A percentile compares a stretch with the other conserved stretches of the same genome.
These are phyloP conservation scores for Lithohypha guttulata DNA, from an alignment of 2,329 filamentous ascomycete species.

Conservation along the genomic window DNA sequence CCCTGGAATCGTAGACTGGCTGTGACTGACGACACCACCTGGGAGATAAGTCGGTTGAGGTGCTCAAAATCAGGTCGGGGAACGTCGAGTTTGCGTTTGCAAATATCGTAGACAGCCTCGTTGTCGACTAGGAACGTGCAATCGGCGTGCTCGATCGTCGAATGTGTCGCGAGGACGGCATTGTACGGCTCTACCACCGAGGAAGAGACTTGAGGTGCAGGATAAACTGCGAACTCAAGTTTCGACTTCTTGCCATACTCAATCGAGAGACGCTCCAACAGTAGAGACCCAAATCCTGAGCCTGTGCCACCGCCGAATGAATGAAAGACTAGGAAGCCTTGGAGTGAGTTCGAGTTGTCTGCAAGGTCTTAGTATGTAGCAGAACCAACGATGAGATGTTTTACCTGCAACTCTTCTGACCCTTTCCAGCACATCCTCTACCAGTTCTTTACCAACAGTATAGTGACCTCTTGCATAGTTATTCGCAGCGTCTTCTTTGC, in stretches of 20 bases:
- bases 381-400: not conserved
- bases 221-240: slow-evolving; percentile 57
- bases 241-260: slow-evolving; percentile 61
- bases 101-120: slow-evolving; percentile 59
- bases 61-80: slow-evolving; percentile 54
- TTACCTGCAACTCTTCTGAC: slow-evolving; percentile 53
- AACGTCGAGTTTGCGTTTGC: slow-evolving; percentile 53
- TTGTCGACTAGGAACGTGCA: slow-evolving; percentile 61
- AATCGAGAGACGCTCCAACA: slow-evolving; percentile 52
- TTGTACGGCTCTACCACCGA: slow-evolving; percentile 62
- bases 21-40: slow-evolving; percentile 58
- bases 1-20: slow-evolving; percentile 56
- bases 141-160: slow-evolving; percentile 57
- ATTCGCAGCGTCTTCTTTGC: slow-evolving; percentile 60
- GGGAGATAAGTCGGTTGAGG: slow-evolving; percentile 55
- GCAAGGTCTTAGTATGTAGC: slow-evolving; percentile 17
- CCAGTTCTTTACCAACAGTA: slow-evolving; percentile 57
- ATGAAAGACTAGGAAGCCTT: slow-evolving; percentile 59
- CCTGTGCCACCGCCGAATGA: slow-evolving; percentile 59
- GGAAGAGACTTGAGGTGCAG: slow-evolving; percentile 52
- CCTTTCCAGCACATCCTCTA: slow-evolving; percentile 53
- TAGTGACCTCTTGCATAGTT: slow-evolving; percentile 62
- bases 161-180: slow-evolving; percentile 44
- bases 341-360: slow-evolving; percentile 57
- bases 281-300: slow-evolving; percentile 54